Base-by-base conservation (phyloP, 2,329 filamentous ascomycete genomes). In the Chaetomiaceae sp. region DNA sequence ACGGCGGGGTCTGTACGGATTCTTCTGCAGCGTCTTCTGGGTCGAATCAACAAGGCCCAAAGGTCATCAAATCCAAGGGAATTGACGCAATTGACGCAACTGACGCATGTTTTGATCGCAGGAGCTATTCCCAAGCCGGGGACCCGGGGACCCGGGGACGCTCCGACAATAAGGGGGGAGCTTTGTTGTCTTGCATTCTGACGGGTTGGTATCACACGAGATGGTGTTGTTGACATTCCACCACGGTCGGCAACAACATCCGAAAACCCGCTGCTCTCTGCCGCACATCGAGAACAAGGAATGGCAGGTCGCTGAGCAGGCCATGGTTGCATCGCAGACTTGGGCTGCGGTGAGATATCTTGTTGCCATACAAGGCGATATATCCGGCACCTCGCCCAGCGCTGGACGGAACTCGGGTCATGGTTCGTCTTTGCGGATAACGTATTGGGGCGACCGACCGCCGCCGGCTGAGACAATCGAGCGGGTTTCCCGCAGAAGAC, bases 21-120 rank as follows among this genome's bases (percentile, higher is more conserved):
- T n/a, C n/a, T 34, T 48, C 33, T 53, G 34, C 36, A 50, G 29
- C 51, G 52, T 51, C 55, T 49, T 58, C 55, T 27, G 5, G 25
- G 9, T 27, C n/a, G n/a, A 42, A 49, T 34, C 27, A 30, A 37
- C 37, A 49, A 34, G 34, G 45, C 23, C 10, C 5, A n/a, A n/a
- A n/a, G n/a, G n/a, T n/a, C n/a, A n/a, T 33, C 25, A 30, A 10
- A 10, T 40, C 41, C 18, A n/a, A n/a, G n/a, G n/a, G n/a, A n/a
- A n/a, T n/a, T n/a, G n/a, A n/a, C n/a, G n/a, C n/a, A 40, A 45
- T 51, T 41, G 34, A 46, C 29, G 36, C 49, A 33, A 52, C 47
- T 52, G 49, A 46, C 27, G 49, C 41, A 46, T 44, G 16, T 29
- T 20, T 13, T 38, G 16, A 32, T 14, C n/a, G 27, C 14, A 14